phyloP scores from a whole-genome alignment of 352 stramenopile species.

The Globisporangium recalcitrans region DNA sequence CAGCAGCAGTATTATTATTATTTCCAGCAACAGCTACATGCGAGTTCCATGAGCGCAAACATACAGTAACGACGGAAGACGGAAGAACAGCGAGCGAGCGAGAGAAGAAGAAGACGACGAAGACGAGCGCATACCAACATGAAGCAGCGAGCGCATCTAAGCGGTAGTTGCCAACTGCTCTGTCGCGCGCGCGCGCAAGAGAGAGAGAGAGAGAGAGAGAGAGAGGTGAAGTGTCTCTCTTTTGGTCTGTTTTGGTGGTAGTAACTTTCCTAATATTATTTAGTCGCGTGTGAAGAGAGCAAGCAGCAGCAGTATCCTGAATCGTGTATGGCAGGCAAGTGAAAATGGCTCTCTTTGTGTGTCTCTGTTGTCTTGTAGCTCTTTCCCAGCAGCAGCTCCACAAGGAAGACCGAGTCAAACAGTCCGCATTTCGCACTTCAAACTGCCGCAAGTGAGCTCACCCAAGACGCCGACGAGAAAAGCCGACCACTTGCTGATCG shows the following conservation, averaged over 20 bases:
- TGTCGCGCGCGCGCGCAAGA: too few relatives aligned
- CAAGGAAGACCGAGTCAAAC: neutral
- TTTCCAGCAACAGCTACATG: neutral
- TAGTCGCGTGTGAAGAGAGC: slow-evolving; percentile 7
- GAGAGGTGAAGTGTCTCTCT: too few relatives aligned
- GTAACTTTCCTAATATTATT: slow-evolving; percentile 9
- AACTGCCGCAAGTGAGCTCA: neutral
- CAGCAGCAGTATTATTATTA: neutral
- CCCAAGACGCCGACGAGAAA: neutral
- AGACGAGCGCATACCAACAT: neutral
- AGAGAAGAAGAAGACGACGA: neutral
- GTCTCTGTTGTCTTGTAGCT: neutral
- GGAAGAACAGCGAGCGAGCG: neutral
- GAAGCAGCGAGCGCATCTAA: neutral
- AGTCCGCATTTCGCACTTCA: neutral
- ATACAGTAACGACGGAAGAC: neutral
- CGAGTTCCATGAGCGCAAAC: neutral
- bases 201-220: neutral
- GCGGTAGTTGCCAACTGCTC: neutral
- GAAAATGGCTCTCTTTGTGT: neutral
- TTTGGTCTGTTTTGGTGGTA: neutral
- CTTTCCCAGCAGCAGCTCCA: too few relatives aligned
- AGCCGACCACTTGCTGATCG: neutral
- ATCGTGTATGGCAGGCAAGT: neutral
- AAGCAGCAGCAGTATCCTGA: neutral